These are phyloP conservation scores for Suillus luteus DNA, from an alignment of 768 basidiomycete genomes.

Conservation along the genomic window DNA sequence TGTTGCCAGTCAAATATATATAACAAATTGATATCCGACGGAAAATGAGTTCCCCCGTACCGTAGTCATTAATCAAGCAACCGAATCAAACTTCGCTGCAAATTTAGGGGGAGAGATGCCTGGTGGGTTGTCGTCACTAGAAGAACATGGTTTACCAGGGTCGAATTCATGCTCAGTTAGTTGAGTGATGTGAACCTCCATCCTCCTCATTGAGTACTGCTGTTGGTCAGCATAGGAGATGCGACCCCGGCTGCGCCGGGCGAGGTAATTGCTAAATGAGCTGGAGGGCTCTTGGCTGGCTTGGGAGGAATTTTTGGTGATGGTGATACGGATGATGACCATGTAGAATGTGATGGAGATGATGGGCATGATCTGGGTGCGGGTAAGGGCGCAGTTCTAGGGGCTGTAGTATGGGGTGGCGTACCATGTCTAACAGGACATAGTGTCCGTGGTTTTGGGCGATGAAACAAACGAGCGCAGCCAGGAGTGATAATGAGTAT, in stretches of 20 bases:
- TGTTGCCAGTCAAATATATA: neutral
- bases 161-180: slow-evolving; percentile 9
- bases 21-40: neutral
- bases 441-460: slow-evolving; percentile 21
- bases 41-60: neutral
- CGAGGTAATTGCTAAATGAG: neutral
- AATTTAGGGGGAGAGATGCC: neutral
- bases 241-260: neutral
- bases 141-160: neutral
- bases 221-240: slow-evolving; percentile 1
- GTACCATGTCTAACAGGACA: slow-evolving; percentile 28
- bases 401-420: neutral
- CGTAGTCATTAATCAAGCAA: neutral
- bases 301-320: slow-evolving; percentile 14
- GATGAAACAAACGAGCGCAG: slow-evolving; percentile 27
- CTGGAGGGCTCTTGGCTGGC: neutral
- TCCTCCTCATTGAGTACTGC: slow-evolving; percentile 11
- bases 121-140: neutral
- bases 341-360: slow-evolving; percentile 30
- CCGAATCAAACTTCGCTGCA: neutral
- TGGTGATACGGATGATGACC: slow-evolving; percentile 27
- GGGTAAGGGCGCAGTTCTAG: neutral
- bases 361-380: slow-evolving; percentile 23
- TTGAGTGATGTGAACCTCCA: slow-evolving; percentile 19
- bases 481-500: slow-evolving; percentile 25